Evolutionary conservation across 495 filamentous ascomycete genomes (phyloP), one percentile per base, ranked within the genome.

Genomic region (Neurospora sp.): DNA sequence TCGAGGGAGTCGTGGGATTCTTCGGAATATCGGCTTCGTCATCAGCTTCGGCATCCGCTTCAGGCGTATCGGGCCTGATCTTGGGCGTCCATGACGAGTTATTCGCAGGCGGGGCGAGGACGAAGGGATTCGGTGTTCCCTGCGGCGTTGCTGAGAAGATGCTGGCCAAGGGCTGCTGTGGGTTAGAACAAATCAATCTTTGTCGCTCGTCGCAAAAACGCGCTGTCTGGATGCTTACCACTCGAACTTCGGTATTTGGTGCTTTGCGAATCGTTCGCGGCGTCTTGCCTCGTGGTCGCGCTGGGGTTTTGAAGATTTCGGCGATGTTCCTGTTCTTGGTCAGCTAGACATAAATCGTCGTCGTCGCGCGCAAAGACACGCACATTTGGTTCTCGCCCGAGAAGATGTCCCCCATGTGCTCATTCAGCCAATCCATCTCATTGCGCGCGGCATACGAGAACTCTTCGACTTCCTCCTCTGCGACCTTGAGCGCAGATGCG

Each of bases 381-480:
- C 83, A 94, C 93, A 93, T 86, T 81, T 95, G 90, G 79, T 92
- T 92, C 75, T 90, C 89, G 53, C 53, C 53, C 75, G 89, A 92
- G 79, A 98, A 97, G 73, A 98, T 93, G 75, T 97, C 93, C 39
- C 89, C 89, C 94, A 98, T 97, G 81, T 98, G 94, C 82, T 98
- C 94, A 77, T 97, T 97, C 76, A 98, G 82, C 94, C 94, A 98
- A 76, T 96, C 94, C 78, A 97, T 84, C 77, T 98, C 94, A 82
- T 97, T 94, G 53, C 91, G 89, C 73, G 91, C 93, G 0, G 93
- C 91, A 82, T 92, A 98, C 69, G 92, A 88, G 78, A 97, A 94
- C 80, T 97, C 94, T 74, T 97, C 94, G 69, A 92, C 84, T 80
- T 98, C 96, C 31, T 82, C 81, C 27, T 84, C 77, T n/a, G 80